phyloP scores from a whole-genome alignment of 768 basidiomycete genomes.

The Hirschioporus abietinus region DNA sequence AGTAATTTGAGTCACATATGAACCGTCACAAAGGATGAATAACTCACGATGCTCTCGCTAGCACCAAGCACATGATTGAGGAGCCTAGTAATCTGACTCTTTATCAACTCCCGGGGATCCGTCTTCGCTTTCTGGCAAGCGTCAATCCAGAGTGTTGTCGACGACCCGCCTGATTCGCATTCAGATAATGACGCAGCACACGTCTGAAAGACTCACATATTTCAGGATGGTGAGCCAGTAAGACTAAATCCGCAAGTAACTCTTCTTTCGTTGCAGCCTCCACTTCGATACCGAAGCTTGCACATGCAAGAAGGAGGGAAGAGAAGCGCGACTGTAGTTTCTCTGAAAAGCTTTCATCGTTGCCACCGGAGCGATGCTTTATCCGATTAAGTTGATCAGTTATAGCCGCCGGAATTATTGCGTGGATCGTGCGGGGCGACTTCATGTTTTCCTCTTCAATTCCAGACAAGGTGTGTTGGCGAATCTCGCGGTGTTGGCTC shows the following conservation, averaged over 20 bases:
- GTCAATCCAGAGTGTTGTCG: constrained; percentile 76
- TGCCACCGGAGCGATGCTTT: constrained; percentile 26
- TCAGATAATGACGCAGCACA: not conserved
- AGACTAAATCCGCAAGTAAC: constrained; percentile 47
- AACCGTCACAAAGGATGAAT: constrained; percentile 9
- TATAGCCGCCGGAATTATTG: constrained; percentile 58
- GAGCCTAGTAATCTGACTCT: constrained; percentile 42
- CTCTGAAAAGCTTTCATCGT: constrained; percentile 34
- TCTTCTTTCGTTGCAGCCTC: constrained; percentile 37
- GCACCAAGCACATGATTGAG: constrained; percentile 46
- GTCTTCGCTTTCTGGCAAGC: constrained; percentile 61
- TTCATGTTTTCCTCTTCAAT: constrained; percentile 34
- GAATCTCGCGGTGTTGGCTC: constrained; percentile 45
- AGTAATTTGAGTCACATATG: constrained; percentile 14
- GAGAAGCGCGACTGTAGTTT: constrained; percentile 51
- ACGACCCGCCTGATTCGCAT: constrained; percentile 33
- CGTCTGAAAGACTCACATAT: constrained; percentile 40
- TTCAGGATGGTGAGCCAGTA: constrained; percentile 69
- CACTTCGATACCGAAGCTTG: constrained; percentile 39
- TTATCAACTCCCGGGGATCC: constrained; percentile 63
- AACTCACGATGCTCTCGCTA: constrained; percentile 4
- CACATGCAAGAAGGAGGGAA: constrained; percentile 46
- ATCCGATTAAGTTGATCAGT: constrained; percentile 39
- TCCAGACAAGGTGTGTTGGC: constrained; percentile 40
- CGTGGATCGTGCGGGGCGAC: constrained; percentile 44